Percentiles rank a stretch among this genome's conserved stretches.
These are phyloP conservation scores for Tolypocladium capitatum DNA, from an alignment of 2,329 filamentous ascomycete species.

Conservation along the genomic window DNA sequence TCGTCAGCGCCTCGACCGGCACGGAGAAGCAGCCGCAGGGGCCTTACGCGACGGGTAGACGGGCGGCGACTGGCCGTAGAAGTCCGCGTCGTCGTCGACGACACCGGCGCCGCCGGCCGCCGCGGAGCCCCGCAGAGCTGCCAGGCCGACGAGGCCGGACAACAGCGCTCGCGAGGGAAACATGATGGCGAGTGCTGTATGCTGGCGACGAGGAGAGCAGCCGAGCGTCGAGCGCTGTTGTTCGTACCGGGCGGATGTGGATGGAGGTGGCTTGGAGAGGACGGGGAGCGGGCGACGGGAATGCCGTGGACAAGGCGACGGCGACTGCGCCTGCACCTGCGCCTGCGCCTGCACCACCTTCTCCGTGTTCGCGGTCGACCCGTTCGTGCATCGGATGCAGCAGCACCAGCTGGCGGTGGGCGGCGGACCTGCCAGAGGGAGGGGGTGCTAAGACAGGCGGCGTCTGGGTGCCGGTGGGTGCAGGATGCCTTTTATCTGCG, in stretches of 20 bases:
- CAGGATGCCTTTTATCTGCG: too few species aligned
- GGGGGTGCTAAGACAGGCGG: too few species aligned
- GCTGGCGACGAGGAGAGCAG: neutral
- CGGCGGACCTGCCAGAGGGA: too few species aligned
- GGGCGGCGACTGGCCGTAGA: constrained; percentile 36
- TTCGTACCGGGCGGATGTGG: neutral
- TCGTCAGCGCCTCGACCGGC: neutral
- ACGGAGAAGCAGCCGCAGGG: neutral
- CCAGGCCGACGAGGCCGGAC: constrained; percentile 2
- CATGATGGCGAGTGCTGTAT: neutral
- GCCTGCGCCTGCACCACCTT: too few species aligned
- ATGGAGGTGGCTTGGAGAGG: neutral
- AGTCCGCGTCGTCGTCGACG: constrained; percentile 27
- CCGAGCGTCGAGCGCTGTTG: neutral
- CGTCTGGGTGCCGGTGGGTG: too few species aligned
- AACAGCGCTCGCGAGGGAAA: neutral
- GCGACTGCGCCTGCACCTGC: too few species aligned
- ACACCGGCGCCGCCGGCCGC: constrained; percentile 6
- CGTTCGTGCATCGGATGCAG: too few species aligned
- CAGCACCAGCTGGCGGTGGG: too few species aligned
- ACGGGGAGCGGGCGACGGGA: too few species aligned
- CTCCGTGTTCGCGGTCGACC: too few species aligned
- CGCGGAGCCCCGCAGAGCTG: neutral
- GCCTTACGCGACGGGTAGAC: constrained; percentile 38
- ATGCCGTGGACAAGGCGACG: too few species aligned